Percentiles rank a stretch among this genome's conserved stretches.
phyloP scores from a whole-genome alignment of 1,139 yeast genomes.

The Debaryomyces robertsiae region DNA sequence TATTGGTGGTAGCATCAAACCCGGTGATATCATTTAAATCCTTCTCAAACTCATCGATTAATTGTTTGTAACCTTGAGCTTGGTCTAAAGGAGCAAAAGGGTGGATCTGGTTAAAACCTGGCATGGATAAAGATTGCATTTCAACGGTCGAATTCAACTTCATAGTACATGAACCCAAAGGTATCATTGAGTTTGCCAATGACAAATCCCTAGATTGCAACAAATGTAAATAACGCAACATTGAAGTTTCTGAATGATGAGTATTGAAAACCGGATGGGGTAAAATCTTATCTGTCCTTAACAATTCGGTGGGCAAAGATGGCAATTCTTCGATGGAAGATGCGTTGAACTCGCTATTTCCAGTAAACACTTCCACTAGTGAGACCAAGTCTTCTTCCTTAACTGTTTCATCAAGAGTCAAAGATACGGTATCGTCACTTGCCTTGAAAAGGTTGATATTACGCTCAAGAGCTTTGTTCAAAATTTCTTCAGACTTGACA shows the following conservation, averaged over 20 bases:
- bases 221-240: slow-evolving; percentile 85
- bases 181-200: slow-evolving; percentile 94
- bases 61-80: slow-evolving; percentile 78
- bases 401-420: slow-evolving; percentile 87
- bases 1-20: slow-evolving; percentile 84
- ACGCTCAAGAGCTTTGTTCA: slow-evolving; percentile 61
- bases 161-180: slow-evolving; percentile 98
- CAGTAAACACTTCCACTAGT: slow-evolving; percentile 62
- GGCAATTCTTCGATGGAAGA: slow-evolving; percentile 43
- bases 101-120: slow-evolving; percentile 84
- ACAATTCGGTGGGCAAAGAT: slow-evolving; percentile 52
- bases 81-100: slow-evolving; percentile 92
- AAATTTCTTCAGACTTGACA: slow-evolving; percentile 54
- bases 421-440: slow-evolving; percentile 60
- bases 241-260: slow-evolving; percentile 92
- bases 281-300: slow-evolving; percentile 66
- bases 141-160: slow-evolving; percentile 93
- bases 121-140: slow-evolving; percentile 94
- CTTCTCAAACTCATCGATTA: slow-evolving; percentile 73
- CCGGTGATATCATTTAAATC: slow-evolving; percentile 96
- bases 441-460: slow-evolving; percentile 79
- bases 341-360: slow-evolving; percentile 21
- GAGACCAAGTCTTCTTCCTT: slow-evolving; percentile 60
- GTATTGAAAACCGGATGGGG: slow-evolving; percentile 78
- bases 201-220: slow-evolving; percentile 90